These are phyloP conservation scores for Parasitella parasitica DNA, from an alignment of 371 early-diverging fungal genomes.

Conservation along the genomic window DNA sequence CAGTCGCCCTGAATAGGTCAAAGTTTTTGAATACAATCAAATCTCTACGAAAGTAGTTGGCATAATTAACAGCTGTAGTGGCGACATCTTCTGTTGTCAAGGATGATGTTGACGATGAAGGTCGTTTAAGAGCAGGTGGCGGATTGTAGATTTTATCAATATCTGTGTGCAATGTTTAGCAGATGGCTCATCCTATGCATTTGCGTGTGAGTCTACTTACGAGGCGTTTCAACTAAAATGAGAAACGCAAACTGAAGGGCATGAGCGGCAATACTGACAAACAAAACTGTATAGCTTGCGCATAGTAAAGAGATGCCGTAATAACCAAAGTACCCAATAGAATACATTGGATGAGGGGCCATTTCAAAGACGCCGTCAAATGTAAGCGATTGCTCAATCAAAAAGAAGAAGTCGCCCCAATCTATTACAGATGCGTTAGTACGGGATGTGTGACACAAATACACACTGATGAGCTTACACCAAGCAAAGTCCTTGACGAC, in stretches of 20 bases:
- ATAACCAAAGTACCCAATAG: conserved; percentile 94
- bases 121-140: conserved; percentile 27
- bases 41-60: conserved; percentile 77
- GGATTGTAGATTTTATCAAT: conserved; percentile 91
- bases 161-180: conserved; percentile 39
- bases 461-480: conserved; percentile 65
- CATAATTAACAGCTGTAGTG: conserved; percentile 21
- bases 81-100: not conserved
- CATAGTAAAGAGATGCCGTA: conserved; percentile 89
- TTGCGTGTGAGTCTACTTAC: conserved; percentile 41
- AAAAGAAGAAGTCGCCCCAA: conserved; percentile 98
- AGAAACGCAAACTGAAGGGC: conserved; percentile 87
- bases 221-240: conserved; percentile 92
- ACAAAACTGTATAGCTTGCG: conserved; percentile 87
- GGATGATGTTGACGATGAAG: not conserved
- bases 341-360: conserved; percentile 98
- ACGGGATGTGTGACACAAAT: no score
- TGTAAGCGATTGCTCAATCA: conserved; percentile 82
- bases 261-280: conserved; percentile 87
- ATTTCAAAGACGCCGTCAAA: conserved; percentile 96
- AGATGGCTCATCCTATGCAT: not conserved
- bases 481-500: conserved; percentile 97
- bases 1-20: conserved; percentile 82
- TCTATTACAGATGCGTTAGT: conserved; percentile 45
- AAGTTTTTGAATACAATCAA: conserved; percentile 88